phyloP scores from a whole-genome alignment of 2,329 filamentous ascomycete genomes.

The Hypocrella siamensis region DNA sequence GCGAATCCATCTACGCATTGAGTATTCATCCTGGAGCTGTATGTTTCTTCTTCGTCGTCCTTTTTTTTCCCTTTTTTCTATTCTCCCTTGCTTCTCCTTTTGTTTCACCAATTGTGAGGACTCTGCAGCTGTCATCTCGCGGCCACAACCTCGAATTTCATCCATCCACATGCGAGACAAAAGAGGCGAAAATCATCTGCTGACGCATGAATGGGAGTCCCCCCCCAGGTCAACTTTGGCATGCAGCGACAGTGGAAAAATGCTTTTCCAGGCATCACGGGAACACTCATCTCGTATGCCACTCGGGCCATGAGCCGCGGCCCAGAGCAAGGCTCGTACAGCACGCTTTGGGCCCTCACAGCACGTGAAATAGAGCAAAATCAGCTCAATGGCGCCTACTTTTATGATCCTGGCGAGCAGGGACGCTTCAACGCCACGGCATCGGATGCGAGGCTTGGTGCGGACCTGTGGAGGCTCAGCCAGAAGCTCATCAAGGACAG shows the following conservation, averaged over 20 bases:
- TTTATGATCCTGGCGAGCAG: constrained; percentile 19
- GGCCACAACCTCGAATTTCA: too few relatives aligned
- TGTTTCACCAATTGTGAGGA: neutral
- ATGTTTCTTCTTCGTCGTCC: constrained; percentile 5
- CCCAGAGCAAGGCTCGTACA: constrained; percentile 25
- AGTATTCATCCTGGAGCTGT: constrained; percentile 25
- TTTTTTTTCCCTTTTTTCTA: neutral
- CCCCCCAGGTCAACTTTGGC: constrained; percentile 21
- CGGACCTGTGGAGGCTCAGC: constrained; percentile 23
- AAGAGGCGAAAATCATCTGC: too few relatives aligned
- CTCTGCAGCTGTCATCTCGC: too few relatives aligned
- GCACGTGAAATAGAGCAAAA: constrained; percentile 24
- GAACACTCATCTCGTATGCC: constrained; percentile 18
- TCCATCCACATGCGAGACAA: too few relatives aligned
- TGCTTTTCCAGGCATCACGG: constrained; percentile 24
- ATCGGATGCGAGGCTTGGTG: constrained; percentile 19
- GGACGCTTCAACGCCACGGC: constrained; percentile 23
- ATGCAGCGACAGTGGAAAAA: constrained; percentile 31
- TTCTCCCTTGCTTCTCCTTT: neutral
- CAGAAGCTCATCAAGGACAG: constrained; percentile 22
- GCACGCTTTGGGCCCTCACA: constrained; percentile 25
- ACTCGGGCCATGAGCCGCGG: constrained; percentile 19
- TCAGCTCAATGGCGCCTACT: constrained; percentile 25
- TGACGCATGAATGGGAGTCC: neutral
- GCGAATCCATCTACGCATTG: constrained; percentile 22